A percentile compares a stretch with the other conserved stretches of the same genome.
Evolutionary conservation across 2,329 filamentous ascomycete species (phyloP).

Genomic region (Sarocladiaceae sp.): DNA sequence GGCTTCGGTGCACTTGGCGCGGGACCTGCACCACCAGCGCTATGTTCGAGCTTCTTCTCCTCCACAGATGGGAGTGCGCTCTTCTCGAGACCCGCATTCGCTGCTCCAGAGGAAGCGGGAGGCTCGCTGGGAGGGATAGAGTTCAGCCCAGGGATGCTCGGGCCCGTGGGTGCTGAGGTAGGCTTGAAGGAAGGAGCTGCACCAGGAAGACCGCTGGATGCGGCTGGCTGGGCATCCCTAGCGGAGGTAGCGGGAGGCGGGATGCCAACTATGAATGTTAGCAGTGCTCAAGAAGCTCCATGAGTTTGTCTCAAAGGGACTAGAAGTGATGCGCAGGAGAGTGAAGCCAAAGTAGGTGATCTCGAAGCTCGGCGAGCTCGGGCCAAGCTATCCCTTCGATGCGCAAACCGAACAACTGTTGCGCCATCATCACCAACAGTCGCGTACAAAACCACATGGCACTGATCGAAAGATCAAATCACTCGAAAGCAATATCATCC

Average conservation of each 20-base stretch:
- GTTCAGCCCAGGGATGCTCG: neutral
- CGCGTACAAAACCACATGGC: neutral
- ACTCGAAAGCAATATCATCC: neutral
- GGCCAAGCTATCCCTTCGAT: too few species aligned
- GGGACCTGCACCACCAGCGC: slow-evolving; percentile 15
- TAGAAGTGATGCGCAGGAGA: neutral
- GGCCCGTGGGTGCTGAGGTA: neutral
- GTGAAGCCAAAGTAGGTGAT: neutral
- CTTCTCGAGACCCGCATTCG: neutral
- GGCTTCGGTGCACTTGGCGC: slow-evolving; percentile 23
- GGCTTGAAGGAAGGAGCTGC: neutral
- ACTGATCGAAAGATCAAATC: neutral
- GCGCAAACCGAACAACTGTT: too few species aligned
- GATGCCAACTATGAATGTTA: neutral
- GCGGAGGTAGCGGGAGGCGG: neutral
- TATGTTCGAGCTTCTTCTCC: slow-evolving; percentile 11
- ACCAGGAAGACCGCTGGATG: neutral
- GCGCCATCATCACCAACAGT: neutral
- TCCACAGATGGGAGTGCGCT: neutral
- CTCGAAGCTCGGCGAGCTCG: neutral
- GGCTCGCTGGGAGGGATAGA: neutral
- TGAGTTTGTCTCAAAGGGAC: too few species aligned
- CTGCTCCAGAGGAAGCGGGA: neutral
- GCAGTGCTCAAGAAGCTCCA: neutral
- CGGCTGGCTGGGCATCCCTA: neutral